Base-by-base conservation (phyloP, 345 rosid genomes). In the Salix suchowensis region DNA sequence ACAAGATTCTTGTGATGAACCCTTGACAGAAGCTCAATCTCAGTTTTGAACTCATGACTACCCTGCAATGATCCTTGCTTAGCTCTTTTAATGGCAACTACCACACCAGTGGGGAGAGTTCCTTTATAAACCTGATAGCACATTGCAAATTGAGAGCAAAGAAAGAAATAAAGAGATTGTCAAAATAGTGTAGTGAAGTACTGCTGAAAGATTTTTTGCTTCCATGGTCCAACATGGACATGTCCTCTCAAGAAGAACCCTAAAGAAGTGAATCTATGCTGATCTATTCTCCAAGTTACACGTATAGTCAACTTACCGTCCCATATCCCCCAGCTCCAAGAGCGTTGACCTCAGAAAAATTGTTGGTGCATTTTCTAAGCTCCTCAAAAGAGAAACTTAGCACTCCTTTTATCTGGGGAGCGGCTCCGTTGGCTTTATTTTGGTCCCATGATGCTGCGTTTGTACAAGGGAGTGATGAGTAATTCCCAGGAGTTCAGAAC, bases 1-100 rank as follows among this genome's bases (percentile, higher is more conserved):
- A 91, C 94, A 62, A 92, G 90, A 81, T 92, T 91, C 83, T 87
- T 92, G 78, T 92, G 98, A 76, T 91, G 96, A 80, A 94, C 96
- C 72, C 97, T 87, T 34, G 98, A 92, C 19, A 94, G 90, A 74
- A 92, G 96, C 82, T 94, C 98, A 32, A 90, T 90, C 88, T 92
- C 97, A 64, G 88, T 94, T 82, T 94, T 94, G 83, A 94, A 91
- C 84, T 92, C 97, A 6, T 80, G 65, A 15, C 88, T 90, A n/a
- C 98, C 97, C 83, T 94, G 97, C 86, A 85, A 68, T 23, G 98
- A 92, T 75, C 92, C 98, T 76, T 86, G 90, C 71, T 90, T 88
- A 76, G 98, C 96, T 80, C 96, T 85, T 86, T 91, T 94, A 70
- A 91, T 88, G 50, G 97, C 98, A 68, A 91, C 71, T 26, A 89